A percentile compares a stretch with the other conserved stretches of the same genome.
phyloP scores from a whole-genome alignment of 768 basidiomycete species.

The Leccinum subtestaceum region DNA sequence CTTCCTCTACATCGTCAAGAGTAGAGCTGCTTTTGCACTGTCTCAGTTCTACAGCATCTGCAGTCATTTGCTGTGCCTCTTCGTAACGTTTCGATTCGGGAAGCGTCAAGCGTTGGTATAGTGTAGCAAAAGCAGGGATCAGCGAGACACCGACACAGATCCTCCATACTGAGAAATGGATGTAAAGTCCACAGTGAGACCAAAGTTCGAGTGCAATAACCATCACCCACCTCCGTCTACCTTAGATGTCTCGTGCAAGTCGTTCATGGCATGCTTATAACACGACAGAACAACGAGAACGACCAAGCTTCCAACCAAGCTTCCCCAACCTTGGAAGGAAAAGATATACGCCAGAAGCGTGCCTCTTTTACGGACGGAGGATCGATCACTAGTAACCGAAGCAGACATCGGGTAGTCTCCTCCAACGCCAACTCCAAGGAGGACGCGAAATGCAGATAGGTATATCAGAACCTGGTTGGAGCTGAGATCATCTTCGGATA shows the following conservation, averaged over 20 bases:
- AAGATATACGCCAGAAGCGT: constrained; percentile 77
- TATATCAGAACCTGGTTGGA: constrained; percentile 57
- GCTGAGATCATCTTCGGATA: constrained; percentile 44
- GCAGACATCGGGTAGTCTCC: constrained; percentile 82
- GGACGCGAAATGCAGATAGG: constrained; percentile 62
- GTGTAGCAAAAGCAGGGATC: constrained; percentile 68
- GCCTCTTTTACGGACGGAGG: constrained; percentile 63
- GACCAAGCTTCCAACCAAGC: constrained; percentile 57
- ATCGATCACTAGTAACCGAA: constrained; percentile 62
- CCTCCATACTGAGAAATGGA: constrained; percentile 56
- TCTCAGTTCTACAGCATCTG: constrained; percentile 32
- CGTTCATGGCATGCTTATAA: constrained; percentile 65
- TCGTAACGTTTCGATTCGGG: constrained; percentile 62
- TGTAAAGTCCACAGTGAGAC: neutral
- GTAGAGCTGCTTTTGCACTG: constrained; percentile 24
- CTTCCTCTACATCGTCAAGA: constrained; percentile 1
- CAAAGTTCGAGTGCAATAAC: neutral
- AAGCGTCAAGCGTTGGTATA: constrained; percentile 74
- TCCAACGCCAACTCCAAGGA: constrained; percentile 76
- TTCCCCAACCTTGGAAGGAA: constrained; percentile 77
- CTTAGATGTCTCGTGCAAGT: constrained; percentile 53
- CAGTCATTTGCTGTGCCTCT: constrained; percentile 35
- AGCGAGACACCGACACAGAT: constrained; percentile 74
- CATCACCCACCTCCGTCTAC: constrained; percentile 61
- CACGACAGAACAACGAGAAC: constrained; percentile 62